Evolutionary conservation across 2,329 filamentous ascomycete species (phyloP), one percentile per base, ranked within the genome.

Genomic region (Neopestalotiopsis rosae): DNA sequence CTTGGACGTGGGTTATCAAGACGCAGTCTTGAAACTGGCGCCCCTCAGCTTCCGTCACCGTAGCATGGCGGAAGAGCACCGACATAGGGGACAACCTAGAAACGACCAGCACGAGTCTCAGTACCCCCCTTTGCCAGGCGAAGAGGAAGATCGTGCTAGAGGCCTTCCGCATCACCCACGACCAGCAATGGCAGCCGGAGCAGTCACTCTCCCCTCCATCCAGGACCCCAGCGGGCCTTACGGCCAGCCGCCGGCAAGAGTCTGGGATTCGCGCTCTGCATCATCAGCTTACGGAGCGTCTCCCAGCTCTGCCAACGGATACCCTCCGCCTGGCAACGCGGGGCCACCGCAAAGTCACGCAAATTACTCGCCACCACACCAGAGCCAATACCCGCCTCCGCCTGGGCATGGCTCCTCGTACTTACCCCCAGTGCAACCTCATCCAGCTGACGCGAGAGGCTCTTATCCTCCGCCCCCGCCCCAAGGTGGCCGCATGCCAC

Each of bases 161-260:
- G 69, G 70, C 45, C 74, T 73, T 70, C 76, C 69, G 61, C 78
- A 74, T 71, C 76, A 72, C 67, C 66, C 74, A 70, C 74, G 75
- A 69, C 74, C 79, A 72, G 79, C 72, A 72, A 86, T 85, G 81
- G 82, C 83, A 66, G 76, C 81, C 64, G 72, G 72, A 58, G 79
- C 81, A 68, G 81, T 86, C 69, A 85, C 81, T 69, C 78, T 86
- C 42, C 86, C 86, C 1, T 83, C 86, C 20, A 87, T 88, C 66
- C 81, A 86, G 67, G 86, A 87, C 73, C 77, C 81, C 61, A 79
- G 82, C 65, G 74, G 77, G 42, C 72, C 78, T 68, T 76, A 77
- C 68, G 68, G 70, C 57, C 45, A 73, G 28, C 67, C 71, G 12
- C 68, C 67, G 59, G 70, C 69, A 20, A 74, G 76, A 70, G 67